Base-by-base conservation (phyloP, 148 eudicot species). In the Hydrangea macrophylla region DNA sequence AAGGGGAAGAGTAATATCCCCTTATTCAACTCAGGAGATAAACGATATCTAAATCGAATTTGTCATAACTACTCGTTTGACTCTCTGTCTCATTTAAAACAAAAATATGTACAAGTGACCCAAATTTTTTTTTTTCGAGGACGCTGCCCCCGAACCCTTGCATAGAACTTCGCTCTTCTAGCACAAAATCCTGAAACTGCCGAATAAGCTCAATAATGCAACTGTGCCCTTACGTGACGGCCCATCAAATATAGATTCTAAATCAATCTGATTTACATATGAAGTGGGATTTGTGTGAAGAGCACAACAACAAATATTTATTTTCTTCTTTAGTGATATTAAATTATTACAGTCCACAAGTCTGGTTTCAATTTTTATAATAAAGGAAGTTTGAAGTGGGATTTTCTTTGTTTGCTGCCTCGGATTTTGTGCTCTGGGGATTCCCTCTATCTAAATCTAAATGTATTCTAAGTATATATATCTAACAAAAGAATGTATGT, bases 341-440 rank as follows among this genome's bases (percentile, higher is more conserved):
- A 28, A 51, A 18, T 48, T n/a, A 28, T 54, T 9, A 42, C 24
- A 37, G 44, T n/a, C 32, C 7, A 37, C 58, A 66, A 65, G 51
- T 67, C 24, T 39, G 40, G 31, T 18, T 27, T 20, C 18, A 18
- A 10, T n/a, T 23, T 69, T 13, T n/a, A n/a, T 23, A 6, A 42
- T 71, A 76, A 62, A 73, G 69, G 64, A 67, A 77, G 69, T n/a
- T 63, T 63, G 67, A 77, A 77, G 86, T 83, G 78, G 82, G 82
- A 77, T 77, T 80, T 70, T 69, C 60, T 74, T 70, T 80, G n/a
- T 64, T 72, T 31, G 66, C 56, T 71, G 67, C 77, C 54, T 74
- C 65, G 81, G 42, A 57, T 65, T 73, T 67, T 67, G 84, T 65
- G 78, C 84, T 67, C 78, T 77, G 70, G 81, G 81, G 84, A 81